A percentile compares a stretch with the other conserved stretches of the same genome.
Conservation (phyloP, 2,329 filamentous ascomycete genomes). For the Plenodomus biglobosus region DNA sequence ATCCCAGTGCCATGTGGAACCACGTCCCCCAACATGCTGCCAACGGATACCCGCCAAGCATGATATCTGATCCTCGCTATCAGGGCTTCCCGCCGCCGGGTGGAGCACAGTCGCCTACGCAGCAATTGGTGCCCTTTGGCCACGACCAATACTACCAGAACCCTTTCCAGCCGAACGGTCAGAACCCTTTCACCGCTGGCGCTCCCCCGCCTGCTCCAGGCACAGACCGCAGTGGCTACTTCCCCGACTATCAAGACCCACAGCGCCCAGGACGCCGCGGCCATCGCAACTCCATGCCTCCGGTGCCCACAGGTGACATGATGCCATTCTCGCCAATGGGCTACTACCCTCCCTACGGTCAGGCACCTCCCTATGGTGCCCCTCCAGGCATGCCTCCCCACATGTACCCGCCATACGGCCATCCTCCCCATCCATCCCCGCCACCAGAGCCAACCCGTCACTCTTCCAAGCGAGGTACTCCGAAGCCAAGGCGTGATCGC, state of each 20-base stretch:
- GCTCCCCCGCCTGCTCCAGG: conserved; percentile 17
- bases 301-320: conserved; percentile 32
- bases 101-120: conserved; percentile 24
- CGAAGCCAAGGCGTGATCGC: conserved; percentile 6
- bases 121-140: conserved; percentile 39
- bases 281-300: conserved; percentile 42
- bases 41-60: conserved; percentile 44
- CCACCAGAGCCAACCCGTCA: conserved; percentile 30
- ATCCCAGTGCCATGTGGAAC: conserved; percentile 41
- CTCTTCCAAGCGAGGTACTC: conserved; percentile 30
- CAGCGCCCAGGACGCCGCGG: conserved; percentile 20
- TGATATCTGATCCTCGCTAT: conserved; percentile 42
- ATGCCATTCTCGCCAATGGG: conserved; percentile 37
- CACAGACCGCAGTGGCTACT: conserved; percentile 40
- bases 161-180: conserved; percentile 32
- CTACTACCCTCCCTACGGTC: conserved; percentile 35
- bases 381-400: conserved; percentile 21
- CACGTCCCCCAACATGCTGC: conserved; percentile 39
- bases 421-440: conserved; percentile 26
- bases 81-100: conserved; percentile 25
- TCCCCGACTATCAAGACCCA: conserved; percentile 25
- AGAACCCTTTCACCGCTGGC: conserved; percentile 28
- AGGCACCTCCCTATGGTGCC: conserved; percentile 24
- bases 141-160: conserved; percentile 38
- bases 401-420: conserved; percentile 31